Percentiles rank a stretch among this genome's conserved stretches.
phyloP scores from a whole-genome alignment of 495 filamentous ascomycete species.

The Eremomyces bilateralis region DNA sequence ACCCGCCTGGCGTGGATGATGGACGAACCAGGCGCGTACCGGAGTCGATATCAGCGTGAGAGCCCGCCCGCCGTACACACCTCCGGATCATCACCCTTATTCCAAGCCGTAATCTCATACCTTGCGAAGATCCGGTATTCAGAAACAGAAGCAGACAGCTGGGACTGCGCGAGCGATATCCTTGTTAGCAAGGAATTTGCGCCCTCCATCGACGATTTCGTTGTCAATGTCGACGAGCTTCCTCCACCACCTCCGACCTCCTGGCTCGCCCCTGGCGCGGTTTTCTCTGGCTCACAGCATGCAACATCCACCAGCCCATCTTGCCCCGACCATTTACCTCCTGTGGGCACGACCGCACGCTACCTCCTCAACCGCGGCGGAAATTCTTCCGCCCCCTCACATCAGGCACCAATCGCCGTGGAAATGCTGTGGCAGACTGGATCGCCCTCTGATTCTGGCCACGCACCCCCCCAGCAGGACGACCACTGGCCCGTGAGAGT shows the following conservation, averaged over 20 bases:
- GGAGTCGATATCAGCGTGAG: constrained; percentile 29
- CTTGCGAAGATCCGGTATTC: constrained; percentile 37
- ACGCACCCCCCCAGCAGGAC: constrained; percentile 16
- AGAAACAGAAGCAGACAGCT: constrained; percentile 29
- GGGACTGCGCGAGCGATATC: too few species aligned
- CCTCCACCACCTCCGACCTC: constrained; percentile 34
- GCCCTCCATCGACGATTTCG: constrained; percentile 35
- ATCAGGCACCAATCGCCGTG: background rate
- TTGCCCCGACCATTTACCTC: constrained; percentile 4
- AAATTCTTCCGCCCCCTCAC: background rate
- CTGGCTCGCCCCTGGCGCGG: constrained; percentile 41
- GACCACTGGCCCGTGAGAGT: constrained; percentile 57
- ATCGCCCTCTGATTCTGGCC: constrained; percentile 3
- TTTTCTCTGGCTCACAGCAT: constrained; percentile 42
- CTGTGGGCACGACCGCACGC: background rate
- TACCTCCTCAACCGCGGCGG: background rate
- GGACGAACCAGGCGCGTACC: constrained; percentile 30
- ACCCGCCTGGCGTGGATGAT: too few species aligned
- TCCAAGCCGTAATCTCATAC: constrained; percentile 45
- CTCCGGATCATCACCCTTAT: constrained; percentile 16
- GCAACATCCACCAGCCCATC: constrained; percentile 17
- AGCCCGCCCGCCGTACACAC: constrained; percentile 9
- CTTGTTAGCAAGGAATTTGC: constrained; percentile 26
- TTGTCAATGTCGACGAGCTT: constrained; percentile 34
- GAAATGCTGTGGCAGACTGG: background rate